These are phyloP conservation scores for Metschnikowia picachoensis DNA, from an alignment of 805 yeast genomes.

Conservation along the genomic window DNA sequence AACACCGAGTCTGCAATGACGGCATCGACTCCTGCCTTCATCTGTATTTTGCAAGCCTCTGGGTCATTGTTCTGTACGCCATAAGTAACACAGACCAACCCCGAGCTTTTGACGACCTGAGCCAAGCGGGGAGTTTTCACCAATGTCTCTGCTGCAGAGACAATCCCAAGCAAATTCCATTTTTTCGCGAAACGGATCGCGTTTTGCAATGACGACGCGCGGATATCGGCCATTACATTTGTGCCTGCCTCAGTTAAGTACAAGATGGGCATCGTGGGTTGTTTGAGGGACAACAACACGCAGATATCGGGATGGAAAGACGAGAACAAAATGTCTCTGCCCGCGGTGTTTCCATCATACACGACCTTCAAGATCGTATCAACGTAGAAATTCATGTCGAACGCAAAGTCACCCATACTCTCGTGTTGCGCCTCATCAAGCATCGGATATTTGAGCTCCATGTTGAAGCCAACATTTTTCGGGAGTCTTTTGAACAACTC, in stretches of 20 bases:
- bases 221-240: constrained; percentile 76
- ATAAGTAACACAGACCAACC: constrained; percentile 89
- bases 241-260: constrained; percentile 90
- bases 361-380: constrained; percentile 81
- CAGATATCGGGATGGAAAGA: constrained; percentile 96
- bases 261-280: constrained; percentile 88
- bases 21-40: constrained; percentile 95
- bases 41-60: constrained; percentile 74
- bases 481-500: constrained; percentile 84
- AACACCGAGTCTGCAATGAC: constrained; percentile 95
- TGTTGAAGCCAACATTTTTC: constrained; percentile 81
- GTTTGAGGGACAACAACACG: constrained; percentile 78
- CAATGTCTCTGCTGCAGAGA: constrained; percentile 81
- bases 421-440: constrained; percentile 87
- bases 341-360: constrained; percentile 66
- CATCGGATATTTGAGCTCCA: constrained; percentile 95
- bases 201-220: constrained; percentile 84
- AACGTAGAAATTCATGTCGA: constrained; percentile 82
- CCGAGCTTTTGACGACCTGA: constrained; percentile 84
- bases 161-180: constrained; percentile 91
- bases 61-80: constrained; percentile 85
- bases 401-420: constrained; percentile 78
- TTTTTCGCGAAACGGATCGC: constrained; percentile 87
- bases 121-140: constrained; percentile 89
- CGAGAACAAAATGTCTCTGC: constrained; percentile 84